Percentiles rank a stretch among this genome's conserved stretches.
These are phyloP conservation scores for Glaciozyma martinii DNA, from an alignment of 768 basidiomycete genomes.

Conservation along the genomic window DNA sequence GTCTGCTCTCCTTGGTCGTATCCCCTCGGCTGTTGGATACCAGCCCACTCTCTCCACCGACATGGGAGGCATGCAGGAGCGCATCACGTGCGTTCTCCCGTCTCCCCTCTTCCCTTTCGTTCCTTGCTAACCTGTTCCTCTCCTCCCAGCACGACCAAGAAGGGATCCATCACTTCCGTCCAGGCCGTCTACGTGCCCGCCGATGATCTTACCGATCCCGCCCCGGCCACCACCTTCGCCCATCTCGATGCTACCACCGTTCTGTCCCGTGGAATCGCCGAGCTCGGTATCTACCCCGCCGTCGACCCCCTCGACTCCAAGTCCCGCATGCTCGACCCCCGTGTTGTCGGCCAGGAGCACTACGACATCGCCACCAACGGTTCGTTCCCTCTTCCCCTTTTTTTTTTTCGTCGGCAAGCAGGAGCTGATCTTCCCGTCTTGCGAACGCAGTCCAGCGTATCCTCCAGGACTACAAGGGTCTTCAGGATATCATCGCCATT, in stretches of 20 bases:
- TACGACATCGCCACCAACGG: constrained; percentile 76
- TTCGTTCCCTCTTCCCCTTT: constrained; percentile 47
- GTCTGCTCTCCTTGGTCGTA: constrained; percentile 99
- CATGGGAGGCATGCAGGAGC: constrained; percentile 99
- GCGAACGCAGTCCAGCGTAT: constrained; percentile 77
- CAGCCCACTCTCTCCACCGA: constrained; percentile 99
- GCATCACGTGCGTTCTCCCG: constrained; percentile 48
- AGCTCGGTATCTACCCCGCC: constrained; percentile 80
- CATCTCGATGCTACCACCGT: constrained; percentile 99
- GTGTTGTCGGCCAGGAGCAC: constrained; percentile 91
- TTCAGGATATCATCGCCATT: constrained; percentile 95
- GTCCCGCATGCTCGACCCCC: constrained; percentile 99
- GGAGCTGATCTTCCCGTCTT: neutral
- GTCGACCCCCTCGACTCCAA: constrained; percentile 99
- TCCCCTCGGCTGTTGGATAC: constrained; percentile 99
- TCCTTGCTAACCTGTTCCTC: neutral
- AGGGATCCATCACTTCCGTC: constrained; percentile 99
- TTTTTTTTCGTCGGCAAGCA: neutral
- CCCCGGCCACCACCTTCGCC: constrained; percentile 98
- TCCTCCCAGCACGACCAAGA: constrained; percentile 83
- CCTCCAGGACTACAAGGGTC: constrained; percentile 56
- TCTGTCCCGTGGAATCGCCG: constrained; percentile 96
- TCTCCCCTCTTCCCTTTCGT: neutral
- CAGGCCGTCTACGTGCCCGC: constrained; percentile 99
- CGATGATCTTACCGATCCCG: constrained; percentile 99